Conservation (phyloP, 768 basidiomycete genomes). For the Arthromyces matolae region DNA sequence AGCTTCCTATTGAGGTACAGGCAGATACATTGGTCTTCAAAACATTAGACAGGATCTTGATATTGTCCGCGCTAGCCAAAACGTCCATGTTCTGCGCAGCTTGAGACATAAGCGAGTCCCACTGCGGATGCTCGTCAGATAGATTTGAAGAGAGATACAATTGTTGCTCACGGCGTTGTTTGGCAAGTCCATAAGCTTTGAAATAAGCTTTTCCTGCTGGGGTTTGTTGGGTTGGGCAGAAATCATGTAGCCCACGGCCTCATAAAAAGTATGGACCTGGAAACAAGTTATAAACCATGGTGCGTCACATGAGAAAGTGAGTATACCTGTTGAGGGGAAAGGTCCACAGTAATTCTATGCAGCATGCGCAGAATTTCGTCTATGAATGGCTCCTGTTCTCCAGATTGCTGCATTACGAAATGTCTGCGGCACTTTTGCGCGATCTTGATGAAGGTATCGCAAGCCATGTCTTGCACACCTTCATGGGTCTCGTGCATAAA, state of each 20-base stretch:
- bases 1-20: slow-evolving; percentile 93
- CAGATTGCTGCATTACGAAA: slow-evolving; percentile 98
- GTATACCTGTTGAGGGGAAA: slow-evolving; percentile 82
- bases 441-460: slow-evolving; percentile 99
- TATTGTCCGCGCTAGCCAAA: slow-evolving; percentile 84
- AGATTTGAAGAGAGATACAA: background rate
- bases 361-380: slow-evolving; percentile 92
- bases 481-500: slow-evolving; percentile 99
- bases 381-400: slow-evolving; percentile 95
- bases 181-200: slow-evolving; percentile 94
- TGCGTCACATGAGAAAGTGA: no score
- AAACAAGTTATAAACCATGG: slow-evolving; percentile 19
- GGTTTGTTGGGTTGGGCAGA: slow-evolving; percentile 98
- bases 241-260: slow-evolving; percentile 99
- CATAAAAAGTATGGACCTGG: slow-evolving; percentile 94
- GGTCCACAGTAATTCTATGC: slow-evolving; percentile 91
- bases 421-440: slow-evolving; percentile 97
- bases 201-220: slow-evolving; percentile 91
- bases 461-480: slow-evolving; percentile 99
- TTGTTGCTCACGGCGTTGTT: slow-evolving; percentile 89
- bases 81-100: slow-evolving; percentile 92
- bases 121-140: slow-evolving; percentile 42
- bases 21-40: slow-evolving; percentile 98
- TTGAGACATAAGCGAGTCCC: slow-evolving; percentile 97
- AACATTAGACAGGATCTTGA: slow-evolving; percentile 95